Conservation (phyloP, 1,139 yeast genomes). For the Sugiyamaella xylanicola region DNA sequence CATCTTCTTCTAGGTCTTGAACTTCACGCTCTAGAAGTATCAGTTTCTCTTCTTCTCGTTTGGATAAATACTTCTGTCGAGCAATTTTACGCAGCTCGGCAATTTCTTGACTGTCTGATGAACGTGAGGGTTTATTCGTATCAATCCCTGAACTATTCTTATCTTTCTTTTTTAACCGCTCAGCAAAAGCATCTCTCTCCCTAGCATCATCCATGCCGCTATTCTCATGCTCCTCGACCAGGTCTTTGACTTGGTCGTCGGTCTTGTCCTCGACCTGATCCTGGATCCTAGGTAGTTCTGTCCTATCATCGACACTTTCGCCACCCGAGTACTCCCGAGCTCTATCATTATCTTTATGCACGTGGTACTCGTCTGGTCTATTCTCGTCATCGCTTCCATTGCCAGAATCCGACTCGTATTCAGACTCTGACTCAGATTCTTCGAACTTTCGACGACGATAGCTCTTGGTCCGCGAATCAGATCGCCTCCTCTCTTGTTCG, state of each 20-base stretch:
- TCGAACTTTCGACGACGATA: conserved; percentile 13
- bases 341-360: no score
- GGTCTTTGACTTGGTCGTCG: not conserved
- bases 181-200: conserved; percentile 41
- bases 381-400: not conserved
- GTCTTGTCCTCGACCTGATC: no score
- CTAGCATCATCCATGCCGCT: conserved; percentile 21
- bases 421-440: conserved; percentile 20
- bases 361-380: no score
- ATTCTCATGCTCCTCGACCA: not conserved
- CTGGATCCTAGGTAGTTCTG: no score
- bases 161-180: conserved; percentile 36
- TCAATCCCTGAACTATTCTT: conserved; percentile 13
- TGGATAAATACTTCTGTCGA: conserved; percentile 51
- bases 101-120: conserved; percentile 37
- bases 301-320: no score
- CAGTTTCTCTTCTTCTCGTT: conserved; percentile 52
- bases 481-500: not conserved
- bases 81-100: conserved; percentile 49
- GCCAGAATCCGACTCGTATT: conserved; percentile 14
- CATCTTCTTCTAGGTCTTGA: conserved; percentile 51
- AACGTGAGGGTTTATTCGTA: no score
- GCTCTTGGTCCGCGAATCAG: conserved; percentile 2
- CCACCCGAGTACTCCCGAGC: no score
- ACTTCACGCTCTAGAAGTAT: conserved; percentile 53